Evolutionary conservation across 352 stramenopile genomes (phyloP), one percentile per base, ranked within the genome.

Genomic region (Peronospora destructor): DNA sequence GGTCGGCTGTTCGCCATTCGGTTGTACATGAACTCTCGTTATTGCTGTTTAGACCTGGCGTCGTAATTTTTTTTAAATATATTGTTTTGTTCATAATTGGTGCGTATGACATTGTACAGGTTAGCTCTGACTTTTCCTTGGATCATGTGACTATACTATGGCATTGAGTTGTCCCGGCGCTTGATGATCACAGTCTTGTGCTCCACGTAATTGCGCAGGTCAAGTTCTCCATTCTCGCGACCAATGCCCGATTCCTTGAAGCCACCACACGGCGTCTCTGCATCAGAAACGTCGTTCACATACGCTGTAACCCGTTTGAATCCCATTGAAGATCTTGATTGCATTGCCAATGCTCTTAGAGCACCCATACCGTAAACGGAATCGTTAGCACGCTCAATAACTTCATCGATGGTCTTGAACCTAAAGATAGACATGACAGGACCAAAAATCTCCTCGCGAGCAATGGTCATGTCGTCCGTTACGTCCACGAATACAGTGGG

Each of bases 271-370:
- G 81, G 75, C 41, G 93, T 86, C 49, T 82, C 76, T 10, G 64
- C 58, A 47, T 95, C 88, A 19, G 94, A 89, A 17, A 95, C 59
- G 45, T 95, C 73, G 70, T 97, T 98, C 12, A 98, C 78, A 59
- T 92, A 95, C 34, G 98, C 85, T 9, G 95, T 96, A 21, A n/a
- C 94, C 93, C 46, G 76, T 71, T 38, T 95, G 81, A 6, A 98
- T 67, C 6, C 61, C 68, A 49, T 94, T 84, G 41, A 86, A 80
- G 55, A 98, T 84, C 48, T 87, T 76, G 57, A 96, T 85, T 6
- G 77, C 79, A 41, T 89, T 79, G 39, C 74, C 65, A n/a, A 97
- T 39, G 61, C 92, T 88, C 39, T 73, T 73, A 4, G 90, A 12
- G 85, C 85, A 19, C 78, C 87, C 2, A 97, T 74, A 6, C 90